Percentiles rank a stretch among this genome's conserved stretches.
Conservation (phyloP, 2,329 filamentous ascomycete genomes). For the Bipolaris bicolor region DNA sequence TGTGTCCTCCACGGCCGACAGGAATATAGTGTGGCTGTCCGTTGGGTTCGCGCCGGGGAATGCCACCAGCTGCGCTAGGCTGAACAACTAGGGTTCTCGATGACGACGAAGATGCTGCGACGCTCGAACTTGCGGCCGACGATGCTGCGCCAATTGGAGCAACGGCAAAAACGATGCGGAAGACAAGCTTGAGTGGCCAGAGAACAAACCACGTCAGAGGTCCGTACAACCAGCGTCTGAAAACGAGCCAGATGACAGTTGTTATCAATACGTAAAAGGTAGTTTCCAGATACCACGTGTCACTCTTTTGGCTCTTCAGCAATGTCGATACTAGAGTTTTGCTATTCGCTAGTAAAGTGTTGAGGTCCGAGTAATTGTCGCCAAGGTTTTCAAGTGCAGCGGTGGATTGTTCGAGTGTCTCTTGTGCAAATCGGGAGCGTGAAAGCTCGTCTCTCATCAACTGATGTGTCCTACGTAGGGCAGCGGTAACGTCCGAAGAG, state of each 20-base stretch:
- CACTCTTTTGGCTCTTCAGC: conserved; percentile 87
- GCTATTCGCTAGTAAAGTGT: conserved; percentile 76
- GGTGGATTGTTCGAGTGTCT: conserved; percentile 84
- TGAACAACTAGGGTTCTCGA: conserved; percentile 52
- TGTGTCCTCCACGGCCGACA: conserved; percentile 57
- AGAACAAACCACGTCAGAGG: conserved; percentile 89
- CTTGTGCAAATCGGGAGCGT: conserved; percentile 85
- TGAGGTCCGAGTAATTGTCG: conserved; percentile 80
- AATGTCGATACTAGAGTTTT: conserved; percentile 78
- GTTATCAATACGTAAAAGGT: conserved; percentile 80
- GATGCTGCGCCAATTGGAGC: conserved; percentile 58
- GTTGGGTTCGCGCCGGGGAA: conserved; percentile 40
- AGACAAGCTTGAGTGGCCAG: conserved; percentile 74
- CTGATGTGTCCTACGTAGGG: conserved; percentile 83
- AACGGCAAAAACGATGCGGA: conserved; percentile 63
- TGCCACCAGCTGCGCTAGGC: conserved; percentile 51
- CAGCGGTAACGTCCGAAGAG: conserved; percentile 81
- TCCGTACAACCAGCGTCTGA: conserved; percentile 83
- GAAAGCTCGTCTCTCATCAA: conserved; percentile 85
- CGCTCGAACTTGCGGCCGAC: conserved; percentile 27
- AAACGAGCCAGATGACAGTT: conserved; percentile 85
- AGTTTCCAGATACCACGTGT: conserved; percentile 96
- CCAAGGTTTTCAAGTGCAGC: conserved; percentile 80
- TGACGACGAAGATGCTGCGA: conserved; percentile 20
- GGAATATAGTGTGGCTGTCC: conserved; percentile 48